A percentile compares a stretch with the other conserved stretches of the same genome.
Conservation (phyloP, 1,139 yeast species). For the Nakaseomyces uthaithaninus region DNA sequence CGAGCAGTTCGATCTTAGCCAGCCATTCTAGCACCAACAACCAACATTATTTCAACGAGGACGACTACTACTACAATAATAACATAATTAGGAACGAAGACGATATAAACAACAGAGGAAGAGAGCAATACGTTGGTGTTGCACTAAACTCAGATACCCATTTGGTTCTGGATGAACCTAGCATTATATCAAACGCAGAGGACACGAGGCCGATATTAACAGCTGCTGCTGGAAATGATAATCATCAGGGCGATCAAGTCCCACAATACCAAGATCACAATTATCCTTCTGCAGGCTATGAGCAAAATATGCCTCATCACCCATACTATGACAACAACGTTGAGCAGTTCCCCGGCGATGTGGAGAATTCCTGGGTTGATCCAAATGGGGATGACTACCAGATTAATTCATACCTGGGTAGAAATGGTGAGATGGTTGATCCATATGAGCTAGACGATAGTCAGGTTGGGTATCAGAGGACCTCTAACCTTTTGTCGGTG, state of each 20-base stretch:
- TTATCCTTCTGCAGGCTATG: slow-evolving; percentile 3
- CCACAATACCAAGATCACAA: not conserved
- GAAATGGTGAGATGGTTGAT: slow-evolving; percentile 31
- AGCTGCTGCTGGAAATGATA: not conserved
- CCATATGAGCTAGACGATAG: slow-evolving; percentile 20
- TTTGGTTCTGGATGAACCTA: slow-evolving; percentile 8
- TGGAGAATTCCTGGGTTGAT: slow-evolving; percentile 26
- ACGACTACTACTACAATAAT: slow-evolving; percentile 13
- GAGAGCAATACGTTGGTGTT: not conserved
- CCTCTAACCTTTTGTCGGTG: not conserved
- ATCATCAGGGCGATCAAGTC: not conserved
- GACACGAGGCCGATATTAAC: slow-evolving; percentile 14
- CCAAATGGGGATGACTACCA: slow-evolving; percentile 32
- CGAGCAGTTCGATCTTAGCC: slow-evolving; percentile 4
- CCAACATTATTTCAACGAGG: slow-evolving; percentile 15
- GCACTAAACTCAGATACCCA: slow-evolving; percentile 1
- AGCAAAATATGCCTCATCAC: slow-evolving; percentile 4
- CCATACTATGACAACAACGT: slow-evolving; percentile 12
- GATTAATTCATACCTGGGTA: slow-evolving; percentile 30
- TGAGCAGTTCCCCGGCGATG: slow-evolving; percentile 16
- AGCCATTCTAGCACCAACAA: slow-evolving; percentile 7
- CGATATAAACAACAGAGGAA: slow-evolving; percentile 7
- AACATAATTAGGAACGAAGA: slow-evolving; percentile 1
- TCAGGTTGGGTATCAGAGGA: slow-evolving; percentile 1
- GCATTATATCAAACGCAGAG: slow-evolving; percentile 12